Conservation (phyloP, 371 early-diverging fungal species). For the Amoeboaphelidium protococcarum region DNA sequence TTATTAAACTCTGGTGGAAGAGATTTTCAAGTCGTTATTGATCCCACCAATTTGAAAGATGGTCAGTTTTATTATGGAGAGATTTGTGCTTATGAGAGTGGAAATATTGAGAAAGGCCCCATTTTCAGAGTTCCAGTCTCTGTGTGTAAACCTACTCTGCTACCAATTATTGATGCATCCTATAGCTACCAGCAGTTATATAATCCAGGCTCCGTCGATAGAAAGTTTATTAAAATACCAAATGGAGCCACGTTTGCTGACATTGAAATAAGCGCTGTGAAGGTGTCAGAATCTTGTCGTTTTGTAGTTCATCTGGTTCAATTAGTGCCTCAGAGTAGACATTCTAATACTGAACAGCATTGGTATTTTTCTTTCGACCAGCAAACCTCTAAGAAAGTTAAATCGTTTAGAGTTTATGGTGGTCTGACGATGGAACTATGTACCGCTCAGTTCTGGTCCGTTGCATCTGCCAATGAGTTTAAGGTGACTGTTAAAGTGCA, state of each 20-base stretch:
- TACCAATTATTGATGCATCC: constrained; percentile 9
- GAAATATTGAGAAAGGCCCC: constrained; percentile 33
- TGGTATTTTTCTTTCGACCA: constrained; percentile 26
- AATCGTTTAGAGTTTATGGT: constrained; percentile 36
- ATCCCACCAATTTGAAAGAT: constrained; percentile 42
- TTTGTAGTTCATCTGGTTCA: background rate
- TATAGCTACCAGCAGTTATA: constrained; percentile 29
- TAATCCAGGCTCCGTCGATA: constrained; percentile 42
- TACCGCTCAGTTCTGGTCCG: constrained; percentile 71
- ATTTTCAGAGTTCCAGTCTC: constrained; percentile 67
- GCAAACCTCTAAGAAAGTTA: too few species aligned
- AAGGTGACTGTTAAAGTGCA: constrained; percentile 29
- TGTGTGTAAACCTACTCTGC: constrained; percentile 53
- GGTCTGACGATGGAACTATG: constrained; percentile 40
- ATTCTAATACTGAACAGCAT: constrained; percentile 25
- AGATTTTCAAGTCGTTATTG: constrained; percentile 41
- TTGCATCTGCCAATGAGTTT: constrained; percentile 38
- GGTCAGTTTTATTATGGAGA: constrained; percentile 50
- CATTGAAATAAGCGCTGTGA: constrained; percentile 1
- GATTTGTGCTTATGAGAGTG: constrained; percentile 50
- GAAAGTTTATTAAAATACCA: constrained; percentile 57
- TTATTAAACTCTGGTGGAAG: constrained; percentile 35
- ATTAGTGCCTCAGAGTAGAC: constrained; percentile 28
- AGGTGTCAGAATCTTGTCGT: background rate
- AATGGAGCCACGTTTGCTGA: constrained; percentile 40